Evolutionary conservation across 2,329 filamentous ascomycete species (phyloP).

Genomic region (Waltergamsia citrina): DNA sequence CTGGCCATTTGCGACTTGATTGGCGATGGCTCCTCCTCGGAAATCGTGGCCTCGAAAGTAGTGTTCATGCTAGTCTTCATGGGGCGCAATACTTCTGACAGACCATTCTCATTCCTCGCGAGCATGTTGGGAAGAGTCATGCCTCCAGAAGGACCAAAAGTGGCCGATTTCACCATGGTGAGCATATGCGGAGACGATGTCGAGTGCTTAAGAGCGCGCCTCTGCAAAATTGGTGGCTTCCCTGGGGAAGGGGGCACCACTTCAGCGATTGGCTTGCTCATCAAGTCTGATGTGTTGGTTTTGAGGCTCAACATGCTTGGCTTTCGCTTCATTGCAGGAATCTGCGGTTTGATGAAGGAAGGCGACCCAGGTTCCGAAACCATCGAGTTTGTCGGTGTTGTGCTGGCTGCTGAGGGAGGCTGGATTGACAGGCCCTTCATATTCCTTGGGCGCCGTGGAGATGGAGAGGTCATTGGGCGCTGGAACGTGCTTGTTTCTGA

Average conservation of each 20-base stretch:
- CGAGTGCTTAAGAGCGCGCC: slow-evolving; percentile 56
- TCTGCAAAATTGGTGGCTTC: slow-evolving; percentile 49
- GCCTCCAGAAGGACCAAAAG: slow-evolving; percentile 50
- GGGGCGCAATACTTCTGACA: slow-evolving; percentile 49
- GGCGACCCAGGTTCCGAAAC: slow-evolving; percentile 62
- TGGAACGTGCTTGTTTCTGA: slow-evolving; percentile 27
- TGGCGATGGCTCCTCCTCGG: slow-evolving; percentile 48
- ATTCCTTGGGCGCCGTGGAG: slow-evolving; percentile 65
- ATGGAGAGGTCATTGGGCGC: slow-evolving; percentile 58
- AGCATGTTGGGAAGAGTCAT: slow-evolving; percentile 55
- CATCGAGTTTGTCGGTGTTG: slow-evolving; percentile 35
- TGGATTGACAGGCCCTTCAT: slow-evolving; percentile 80
- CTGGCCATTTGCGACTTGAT: slow-evolving; percentile 55
- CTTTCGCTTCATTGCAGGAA: slow-evolving; percentile 62
- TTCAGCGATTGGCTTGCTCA: too few relatives aligned
- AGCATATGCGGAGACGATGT: slow-evolving; percentile 60
- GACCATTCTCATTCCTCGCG: slow-evolving; percentile 48
- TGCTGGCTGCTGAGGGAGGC: slow-evolving; percentile 38
- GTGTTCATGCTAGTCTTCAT: slow-evolving; percentile 29
- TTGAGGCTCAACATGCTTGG: slow-evolving; percentile 72
- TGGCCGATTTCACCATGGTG: slow-evolving; percentile 46
- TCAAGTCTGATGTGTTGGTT: slow-evolving; percentile 53
- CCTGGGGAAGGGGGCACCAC: slow-evolving; percentile 44
- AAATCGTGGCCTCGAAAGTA: slow-evolving; percentile 32
- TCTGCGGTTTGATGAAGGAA: slow-evolving; percentile 71